Percentiles rank a stretch among this genome's conserved stretches.
Evolutionary conservation across 345 rosid genomes (phyloP).

Genomic region (Fremontodendron californicum): DNA sequence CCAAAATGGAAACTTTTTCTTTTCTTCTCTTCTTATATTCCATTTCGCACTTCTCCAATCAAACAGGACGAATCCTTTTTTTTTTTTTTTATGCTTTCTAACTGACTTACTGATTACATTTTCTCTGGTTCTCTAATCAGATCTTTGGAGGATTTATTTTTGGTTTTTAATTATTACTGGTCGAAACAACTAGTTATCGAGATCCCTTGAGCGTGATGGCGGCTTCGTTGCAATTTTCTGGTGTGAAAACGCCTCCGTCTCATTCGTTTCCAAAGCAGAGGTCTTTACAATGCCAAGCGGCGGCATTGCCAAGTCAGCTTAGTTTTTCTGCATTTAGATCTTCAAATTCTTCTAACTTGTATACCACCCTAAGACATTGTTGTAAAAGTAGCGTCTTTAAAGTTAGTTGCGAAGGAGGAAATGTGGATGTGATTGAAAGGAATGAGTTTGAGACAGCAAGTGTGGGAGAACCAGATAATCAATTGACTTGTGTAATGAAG

Average conservation of each 20-base stretch:
- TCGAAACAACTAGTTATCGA: conserved; percentile 16
- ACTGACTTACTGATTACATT: neutral
- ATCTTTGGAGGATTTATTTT: neutral
- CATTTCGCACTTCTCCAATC: neutral
- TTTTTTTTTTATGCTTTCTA: neutral
- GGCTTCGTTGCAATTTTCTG: conserved; percentile 25
- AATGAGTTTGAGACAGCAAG: conserved; percentile 9
- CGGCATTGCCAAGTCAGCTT: conserved; percentile 17
- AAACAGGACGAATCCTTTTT: neutral
- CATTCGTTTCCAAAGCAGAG: neutral
- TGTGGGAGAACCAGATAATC: conserved; percentile 32
- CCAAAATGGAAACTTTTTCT: neutral
- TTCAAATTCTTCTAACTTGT: conserved; percentile 4
- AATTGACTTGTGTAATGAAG: conserved; percentile 82
- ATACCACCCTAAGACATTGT: conserved; percentile 10
- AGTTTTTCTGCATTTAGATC: conserved; percentile 17
- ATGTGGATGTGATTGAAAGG: conserved; percentile 38
- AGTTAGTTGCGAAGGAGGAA: conserved; percentile 35
- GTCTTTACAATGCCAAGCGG: conserved; percentile 12
- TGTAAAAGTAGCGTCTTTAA: conserved; percentile 26
- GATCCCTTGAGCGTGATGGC: conserved; percentile 14
- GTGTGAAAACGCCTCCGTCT: neutral
- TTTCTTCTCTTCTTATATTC: neutral
- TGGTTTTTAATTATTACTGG: neutral
- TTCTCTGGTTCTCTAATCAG: neutral